These are phyloP conservation scores for Calendula officinalis DNA, from an alignment of 129 eudicot species.

Conservation along the genomic window DNA sequence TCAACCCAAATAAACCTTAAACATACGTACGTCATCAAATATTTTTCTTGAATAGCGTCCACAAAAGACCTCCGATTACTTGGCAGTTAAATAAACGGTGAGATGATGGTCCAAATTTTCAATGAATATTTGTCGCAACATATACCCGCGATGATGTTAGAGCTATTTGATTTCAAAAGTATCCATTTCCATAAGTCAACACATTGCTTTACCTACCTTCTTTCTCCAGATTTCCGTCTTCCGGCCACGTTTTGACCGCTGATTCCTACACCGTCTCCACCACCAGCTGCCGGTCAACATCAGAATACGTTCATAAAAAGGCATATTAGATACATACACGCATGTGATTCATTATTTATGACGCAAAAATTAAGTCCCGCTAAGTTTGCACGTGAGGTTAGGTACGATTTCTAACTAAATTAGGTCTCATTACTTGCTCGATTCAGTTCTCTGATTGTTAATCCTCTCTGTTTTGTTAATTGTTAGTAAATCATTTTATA, in stretches of 20 bases:
- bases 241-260: slow-evolving; percentile 9
- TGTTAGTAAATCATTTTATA: not conserved
- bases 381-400: slow-evolving; percentile 3
- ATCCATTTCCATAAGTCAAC: slow-evolving; percentile 22
- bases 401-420: slow-evolving; percentile 6
- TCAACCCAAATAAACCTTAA: no score
- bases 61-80: not conserved
- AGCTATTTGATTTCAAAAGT: not conserved
- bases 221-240: slow-evolving; percentile 1
- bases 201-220: slow-evolving; percentile 6
- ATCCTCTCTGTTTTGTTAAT: not conserved
- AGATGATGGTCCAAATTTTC: not conserved
- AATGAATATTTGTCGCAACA: not conserved
- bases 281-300: slow-evolving; percentile 14
- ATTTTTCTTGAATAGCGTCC: not conserved
- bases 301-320: not conserved
- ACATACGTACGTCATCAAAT: not conserved
- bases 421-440: not conserved
- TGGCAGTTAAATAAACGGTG: not conserved
- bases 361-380: slow-evolving; percentile 6
- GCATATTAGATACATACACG: slow-evolving; percentile 1
- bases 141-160: not conserved
- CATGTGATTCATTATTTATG: not conserved
- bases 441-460: not conserved
- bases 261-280: slow-evolving; percentile 16